Conservation (phyloP, 2,329 filamentous ascomycete species). For the Graphilbum sp. region DNA sequence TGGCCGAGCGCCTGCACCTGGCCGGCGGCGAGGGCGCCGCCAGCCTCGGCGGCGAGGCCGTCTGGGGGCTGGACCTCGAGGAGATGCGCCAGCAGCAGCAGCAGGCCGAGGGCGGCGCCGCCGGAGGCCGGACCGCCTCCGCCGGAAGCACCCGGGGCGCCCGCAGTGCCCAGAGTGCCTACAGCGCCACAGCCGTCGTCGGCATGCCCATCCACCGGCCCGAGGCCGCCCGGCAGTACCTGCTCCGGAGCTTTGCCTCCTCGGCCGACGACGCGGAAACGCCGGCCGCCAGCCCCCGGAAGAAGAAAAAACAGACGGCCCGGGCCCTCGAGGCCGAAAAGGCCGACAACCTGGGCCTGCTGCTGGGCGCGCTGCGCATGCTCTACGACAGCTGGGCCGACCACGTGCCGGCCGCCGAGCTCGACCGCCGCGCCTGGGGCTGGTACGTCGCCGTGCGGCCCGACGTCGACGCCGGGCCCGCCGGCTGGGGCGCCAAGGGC, state of each 20-base stretch:
- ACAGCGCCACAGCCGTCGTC: conserved; percentile 19
- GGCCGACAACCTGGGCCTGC: conserved; percentile 49
- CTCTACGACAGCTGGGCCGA: conserved; percentile 59
- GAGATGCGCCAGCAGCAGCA: conserved; percentile 21
- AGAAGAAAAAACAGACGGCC: conserved; percentile 33
- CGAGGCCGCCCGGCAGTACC: conserved; percentile 46
- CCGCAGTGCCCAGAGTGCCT: too few species aligned
- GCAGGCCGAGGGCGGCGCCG: conserved; percentile 7
- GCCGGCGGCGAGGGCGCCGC: conserved; percentile 21
- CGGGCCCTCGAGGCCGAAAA: conserved; percentile 41
- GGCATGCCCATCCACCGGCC: conserved; percentile 61
- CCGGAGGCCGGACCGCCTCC: too few species aligned
- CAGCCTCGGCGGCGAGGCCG: conserved; percentile 30
- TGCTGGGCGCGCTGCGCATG: conserved; percentile 56
- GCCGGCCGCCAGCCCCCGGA: conserved; percentile 3
- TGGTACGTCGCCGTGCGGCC: conserved; percentile 71
- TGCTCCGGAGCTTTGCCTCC: conserved; percentile 42
- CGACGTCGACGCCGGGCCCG: conserved; percentile 54
- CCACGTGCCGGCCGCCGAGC: conserved; percentile 44
- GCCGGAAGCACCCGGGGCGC: too few species aligned
- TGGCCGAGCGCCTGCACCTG: conserved; percentile 32
- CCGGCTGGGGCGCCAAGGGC: conserved; percentile 75
- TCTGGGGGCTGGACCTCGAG: conserved; percentile 45
- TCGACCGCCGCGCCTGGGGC: conserved; percentile 61
- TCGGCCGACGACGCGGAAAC: conserved; percentile 10